Percentiles rank a stretch among this genome's conserved stretches.
Evolutionary conservation across 139 green algal genomes (phyloP).

Genomic region (Tetradesmus obliquus): DNA sequence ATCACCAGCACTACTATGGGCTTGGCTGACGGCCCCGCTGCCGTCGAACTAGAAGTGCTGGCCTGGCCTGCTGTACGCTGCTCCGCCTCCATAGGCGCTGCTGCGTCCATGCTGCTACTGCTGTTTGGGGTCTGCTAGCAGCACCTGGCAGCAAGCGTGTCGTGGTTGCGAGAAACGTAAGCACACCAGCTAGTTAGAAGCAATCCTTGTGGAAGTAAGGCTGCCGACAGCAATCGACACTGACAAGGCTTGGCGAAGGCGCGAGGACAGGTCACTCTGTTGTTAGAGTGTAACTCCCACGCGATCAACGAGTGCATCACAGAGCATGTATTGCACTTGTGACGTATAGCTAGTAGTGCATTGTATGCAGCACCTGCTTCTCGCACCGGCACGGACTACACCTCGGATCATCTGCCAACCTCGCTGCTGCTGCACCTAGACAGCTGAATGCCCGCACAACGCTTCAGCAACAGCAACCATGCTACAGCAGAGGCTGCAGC

Average conservation of each 20-base stretch:
- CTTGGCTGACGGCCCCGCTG: slow-evolving; percentile 20
- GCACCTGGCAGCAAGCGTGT: neutral
- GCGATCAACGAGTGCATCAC: neutral
- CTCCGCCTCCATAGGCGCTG: neutral
- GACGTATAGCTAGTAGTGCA: neutral
- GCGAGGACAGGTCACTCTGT: neutral
- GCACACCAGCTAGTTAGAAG: too few species aligned
- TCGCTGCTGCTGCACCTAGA: neutral
- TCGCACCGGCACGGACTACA: neutral
- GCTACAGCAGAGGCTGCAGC: neutral
- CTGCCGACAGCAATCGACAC: neutral
- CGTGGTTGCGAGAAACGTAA: neutral
- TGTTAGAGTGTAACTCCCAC: neutral
- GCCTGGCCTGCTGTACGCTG: slow-evolving; percentile 4
- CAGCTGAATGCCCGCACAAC: neutral
- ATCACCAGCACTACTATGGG: slow-evolving; percentile 67
- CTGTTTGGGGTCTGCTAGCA: neutral
- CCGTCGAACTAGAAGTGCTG: slow-evolving; percentile 7
- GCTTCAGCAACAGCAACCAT: neutral
- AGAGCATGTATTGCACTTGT: neutral
- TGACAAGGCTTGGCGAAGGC: neutral
- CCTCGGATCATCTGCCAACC: neutral
- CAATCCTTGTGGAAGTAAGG: neutral
- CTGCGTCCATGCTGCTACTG: slow-evolving; percentile 25
- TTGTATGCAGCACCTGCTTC: neutral